These are phyloP conservation scores for Penicillium sp. DNA, from an alignment of 2,329 filamentous ascomycete genomes.

Conservation along the genomic window DNA sequence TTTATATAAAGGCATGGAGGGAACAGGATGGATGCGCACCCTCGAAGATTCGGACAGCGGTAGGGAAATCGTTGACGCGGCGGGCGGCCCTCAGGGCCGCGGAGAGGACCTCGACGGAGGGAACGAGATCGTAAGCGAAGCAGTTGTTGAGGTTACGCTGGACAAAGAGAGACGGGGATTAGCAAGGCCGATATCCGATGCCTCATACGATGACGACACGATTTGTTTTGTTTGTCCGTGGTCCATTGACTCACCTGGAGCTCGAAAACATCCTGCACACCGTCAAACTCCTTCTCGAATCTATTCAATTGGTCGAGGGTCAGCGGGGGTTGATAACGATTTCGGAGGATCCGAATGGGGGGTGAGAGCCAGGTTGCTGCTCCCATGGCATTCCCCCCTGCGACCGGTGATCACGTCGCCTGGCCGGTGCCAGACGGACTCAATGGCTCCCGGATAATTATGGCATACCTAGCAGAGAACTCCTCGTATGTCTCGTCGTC, in stretches of 20 bases:
- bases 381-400: conserved; percentile 22
- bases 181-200: background rate
- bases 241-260: conserved; percentile 75
- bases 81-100: conserved; percentile 92
- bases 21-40: conserved; percentile 61
- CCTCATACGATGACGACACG: conserved; percentile 8
- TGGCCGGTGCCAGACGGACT: conserved; percentile 16
- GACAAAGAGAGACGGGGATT: background rate
- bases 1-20: background rate
- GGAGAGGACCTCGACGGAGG: conserved; percentile 85
- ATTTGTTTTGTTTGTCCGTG: background rate
- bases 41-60: conserved; percentile 97
- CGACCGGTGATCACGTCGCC: conserved; percentile 18
- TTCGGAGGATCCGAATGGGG: conserved; percentile 3
- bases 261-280: conserved; percentile 98
- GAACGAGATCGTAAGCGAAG: conserved; percentile 99
- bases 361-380: conserved; percentile 1
- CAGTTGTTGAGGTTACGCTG: conserved; percentile 98
- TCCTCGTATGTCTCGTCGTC: conserved; percentile 98
- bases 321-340: conserved; percentile 31
- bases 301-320: conserved; percentile 59
- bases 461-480: conserved; percentile 88
- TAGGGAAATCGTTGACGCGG: conserved; percentile 98
- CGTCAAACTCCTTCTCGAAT: conserved; percentile 99
- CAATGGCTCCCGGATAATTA: conserved; percentile 30